Percentiles rank a stretch among this genome's conserved stretches.
Conservation (phyloP, 1,139 yeast genomes). For the Protomyces lactucae-debilis region DNA sequence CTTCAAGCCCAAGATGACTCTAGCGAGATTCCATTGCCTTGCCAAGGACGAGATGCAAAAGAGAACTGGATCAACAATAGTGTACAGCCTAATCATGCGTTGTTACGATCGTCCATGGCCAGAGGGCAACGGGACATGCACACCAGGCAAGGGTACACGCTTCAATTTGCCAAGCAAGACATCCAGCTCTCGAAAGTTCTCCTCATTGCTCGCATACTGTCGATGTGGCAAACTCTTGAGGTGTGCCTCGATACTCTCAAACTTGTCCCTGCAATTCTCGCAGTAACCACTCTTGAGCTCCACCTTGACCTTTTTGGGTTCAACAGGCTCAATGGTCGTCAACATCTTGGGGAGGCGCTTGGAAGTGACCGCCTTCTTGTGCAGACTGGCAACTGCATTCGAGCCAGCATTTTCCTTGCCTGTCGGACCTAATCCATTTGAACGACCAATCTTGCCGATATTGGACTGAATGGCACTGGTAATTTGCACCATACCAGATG, state of each 20-base stretch:
- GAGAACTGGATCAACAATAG: too few relatives aligned
- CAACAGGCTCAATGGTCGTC: constrained; percentile 5
- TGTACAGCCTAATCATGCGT: too few relatives aligned
- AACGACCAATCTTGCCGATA: constrained; percentile 10
- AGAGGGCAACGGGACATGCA: too few relatives aligned
- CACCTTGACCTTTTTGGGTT: constrained; percentile 18
- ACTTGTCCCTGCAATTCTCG: constrained; percentile 87
- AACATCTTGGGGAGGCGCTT: constrained; percentile 7
- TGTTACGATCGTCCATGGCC: too few relatives aligned
- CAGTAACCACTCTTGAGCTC: constrained; percentile 59
- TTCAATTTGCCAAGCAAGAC: constrained; percentile 51
- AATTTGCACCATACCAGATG: constrained; percentile 19
- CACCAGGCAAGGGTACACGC: constrained; percentile 34
- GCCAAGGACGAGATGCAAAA: too few relatives aligned
- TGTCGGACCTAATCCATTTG: background rate
- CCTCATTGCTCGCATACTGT: constrained; percentile 67
- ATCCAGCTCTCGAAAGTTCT: constrained; percentile 75
- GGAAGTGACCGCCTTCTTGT: constrained; percentile 21
- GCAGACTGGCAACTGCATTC: constrained; percentile 9
- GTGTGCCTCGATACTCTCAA: constrained; percentile 76
- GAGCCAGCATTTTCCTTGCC: constrained; percentile 18
- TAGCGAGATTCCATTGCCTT: too few relatives aligned
- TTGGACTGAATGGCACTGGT: constrained; percentile 25
- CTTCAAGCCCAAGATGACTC: too few relatives aligned
- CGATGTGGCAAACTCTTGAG: constrained; percentile 66